These are phyloP conservation scores for Niebla homalea DNA, from an alignment of 495 filamentous ascomycete species.

Conservation along the genomic window DNA sequence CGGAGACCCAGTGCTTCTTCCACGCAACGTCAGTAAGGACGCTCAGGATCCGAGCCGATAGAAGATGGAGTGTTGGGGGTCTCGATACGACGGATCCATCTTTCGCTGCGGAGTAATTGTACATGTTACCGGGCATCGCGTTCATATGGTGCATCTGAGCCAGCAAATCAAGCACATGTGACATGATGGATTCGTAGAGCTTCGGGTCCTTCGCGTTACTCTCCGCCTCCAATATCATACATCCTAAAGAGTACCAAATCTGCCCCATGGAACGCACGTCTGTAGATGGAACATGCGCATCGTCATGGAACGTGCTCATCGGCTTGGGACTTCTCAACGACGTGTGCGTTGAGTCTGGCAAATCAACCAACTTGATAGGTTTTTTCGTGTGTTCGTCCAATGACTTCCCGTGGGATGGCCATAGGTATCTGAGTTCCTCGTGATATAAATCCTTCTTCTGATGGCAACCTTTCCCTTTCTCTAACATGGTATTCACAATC, in stretches of 20 bases:
- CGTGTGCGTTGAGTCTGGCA: neutral
- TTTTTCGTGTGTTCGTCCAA: constrained; percentile 24
- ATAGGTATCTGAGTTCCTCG: constrained; percentile 14
- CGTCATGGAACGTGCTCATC: neutral
- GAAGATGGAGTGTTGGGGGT: constrained; percentile 43
- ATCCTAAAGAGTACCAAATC: constrained; percentile 39
- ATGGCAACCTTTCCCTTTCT: constrained; percentile 18
- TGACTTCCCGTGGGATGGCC: constrained; percentile 17
- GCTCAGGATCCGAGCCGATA: constrained; percentile 46
- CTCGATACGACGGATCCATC: constrained; percentile 32
- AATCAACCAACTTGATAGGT: neutral
- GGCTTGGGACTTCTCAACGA: neutral
- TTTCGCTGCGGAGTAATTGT: constrained; percentile 30
- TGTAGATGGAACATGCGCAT: neutral
- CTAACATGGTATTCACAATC: constrained; percentile 29
- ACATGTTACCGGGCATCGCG: constrained; percentile 44
- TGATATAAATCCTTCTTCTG: constrained; percentile 2
- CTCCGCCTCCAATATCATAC: constrained; percentile 39
- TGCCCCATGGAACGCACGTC: constrained; percentile 21
- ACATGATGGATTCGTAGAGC: constrained; percentile 34
- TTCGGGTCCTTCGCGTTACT: constrained; percentile 24
- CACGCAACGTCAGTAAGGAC: constrained; percentile 51
- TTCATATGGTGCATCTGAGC: constrained; percentile 47
- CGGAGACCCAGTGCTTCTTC: constrained; percentile 34
- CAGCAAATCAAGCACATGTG: constrained; percentile 43